A percentile compares a stretch with the other conserved stretches of the same genome.
Conservation (phyloP, 1,139 yeast genomes). For the Debaryomycetaceae sp. region DNA sequence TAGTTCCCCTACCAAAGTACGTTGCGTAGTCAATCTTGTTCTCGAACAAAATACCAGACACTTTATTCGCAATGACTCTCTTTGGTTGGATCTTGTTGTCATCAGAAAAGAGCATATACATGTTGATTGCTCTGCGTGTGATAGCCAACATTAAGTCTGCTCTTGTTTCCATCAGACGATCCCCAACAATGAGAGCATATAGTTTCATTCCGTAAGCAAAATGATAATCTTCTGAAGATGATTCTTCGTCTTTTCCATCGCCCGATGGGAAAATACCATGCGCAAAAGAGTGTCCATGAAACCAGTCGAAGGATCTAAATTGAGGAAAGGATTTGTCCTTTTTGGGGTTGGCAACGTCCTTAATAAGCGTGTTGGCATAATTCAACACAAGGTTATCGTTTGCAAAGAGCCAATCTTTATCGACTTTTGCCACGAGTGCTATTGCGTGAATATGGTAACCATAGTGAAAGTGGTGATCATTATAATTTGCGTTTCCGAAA, state of each 20-base stretch:
- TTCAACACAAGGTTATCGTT: conserved; percentile 26
- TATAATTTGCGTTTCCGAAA: conserved; percentile 74
- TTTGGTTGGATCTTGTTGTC: conserved; percentile 39
- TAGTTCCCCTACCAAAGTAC: conserved; percentile 42
- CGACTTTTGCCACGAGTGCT: conserved; percentile 59
- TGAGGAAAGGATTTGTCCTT: conserved; percentile 39
- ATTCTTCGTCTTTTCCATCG: conserved; percentile 48
- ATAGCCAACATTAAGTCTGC: conserved; percentile 42
- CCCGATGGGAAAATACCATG: conserved; percentile 44
- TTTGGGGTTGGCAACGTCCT: conserved; percentile 42
- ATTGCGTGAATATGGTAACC: conserved; percentile 76
- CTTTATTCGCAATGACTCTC: conserved; percentile 37
- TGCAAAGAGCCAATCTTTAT: conserved; percentile 31
- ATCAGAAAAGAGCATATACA: conserved; percentile 41
- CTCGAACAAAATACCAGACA: conserved; percentile 45
- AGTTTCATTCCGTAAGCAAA: conserved; percentile 43
- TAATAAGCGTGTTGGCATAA: conserved; percentile 32
- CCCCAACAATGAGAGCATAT: conserved; percentile 31
- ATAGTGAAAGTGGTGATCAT: conserved; percentile 82
- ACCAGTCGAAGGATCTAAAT: conserved; percentile 43
- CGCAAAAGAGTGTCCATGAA: conserved; percentile 47
- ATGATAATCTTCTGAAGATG: conserved; percentile 45
- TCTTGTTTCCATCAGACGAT: conserved; percentile 33
- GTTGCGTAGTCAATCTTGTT: conserved; percentile 45
- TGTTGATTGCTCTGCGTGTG: conserved; percentile 39